phyloP scores from a whole-genome alignment of 371 early-diverging fungal genomes.

The Scutellospora calospora region DNA sequence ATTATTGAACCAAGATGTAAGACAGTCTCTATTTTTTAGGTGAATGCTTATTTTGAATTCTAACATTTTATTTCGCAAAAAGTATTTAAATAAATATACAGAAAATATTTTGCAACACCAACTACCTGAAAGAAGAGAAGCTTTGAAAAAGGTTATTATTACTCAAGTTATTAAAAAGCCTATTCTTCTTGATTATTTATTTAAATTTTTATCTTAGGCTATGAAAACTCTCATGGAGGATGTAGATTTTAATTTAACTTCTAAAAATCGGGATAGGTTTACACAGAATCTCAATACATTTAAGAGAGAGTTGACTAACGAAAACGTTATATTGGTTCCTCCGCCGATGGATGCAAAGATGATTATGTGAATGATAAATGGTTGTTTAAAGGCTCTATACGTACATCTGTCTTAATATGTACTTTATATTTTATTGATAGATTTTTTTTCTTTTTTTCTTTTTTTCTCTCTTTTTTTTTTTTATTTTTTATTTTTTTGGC shows the following conservation, averaged over 20 bases:
- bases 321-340: conserved; percentile 24
- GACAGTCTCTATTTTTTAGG: neutral
- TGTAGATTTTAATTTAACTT: conserved; percentile 67
- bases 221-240: conserved; percentile 71
- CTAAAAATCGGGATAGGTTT: conserved; percentile 81
- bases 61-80: neutral
- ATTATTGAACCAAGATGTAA: conserved; percentile 75
- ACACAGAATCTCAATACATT: conserved; percentile 80
- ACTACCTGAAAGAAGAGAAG: conserved; percentile 74
- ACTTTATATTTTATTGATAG: no score
- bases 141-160: conserved; percentile 65
- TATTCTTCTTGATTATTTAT: conserved; percentile 33
- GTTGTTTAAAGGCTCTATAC: no score
- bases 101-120: conserved; percentile 73
- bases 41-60: neutral
- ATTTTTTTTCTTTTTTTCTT: no score
- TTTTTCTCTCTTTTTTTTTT: no score
- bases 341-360: conserved; percentile 6
- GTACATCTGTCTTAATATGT: no score
- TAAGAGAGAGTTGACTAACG: conserved; percentile 58
- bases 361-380: conserved; percentile 32
- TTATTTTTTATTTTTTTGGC: no score
- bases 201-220: conserved; percentile 48
- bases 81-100: conserved; percentile 75
- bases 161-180: conserved; percentile 16